Base-by-base conservation (phyloP, 140 eudicot genomes). In the Bidens hawaiensis region DNA sequence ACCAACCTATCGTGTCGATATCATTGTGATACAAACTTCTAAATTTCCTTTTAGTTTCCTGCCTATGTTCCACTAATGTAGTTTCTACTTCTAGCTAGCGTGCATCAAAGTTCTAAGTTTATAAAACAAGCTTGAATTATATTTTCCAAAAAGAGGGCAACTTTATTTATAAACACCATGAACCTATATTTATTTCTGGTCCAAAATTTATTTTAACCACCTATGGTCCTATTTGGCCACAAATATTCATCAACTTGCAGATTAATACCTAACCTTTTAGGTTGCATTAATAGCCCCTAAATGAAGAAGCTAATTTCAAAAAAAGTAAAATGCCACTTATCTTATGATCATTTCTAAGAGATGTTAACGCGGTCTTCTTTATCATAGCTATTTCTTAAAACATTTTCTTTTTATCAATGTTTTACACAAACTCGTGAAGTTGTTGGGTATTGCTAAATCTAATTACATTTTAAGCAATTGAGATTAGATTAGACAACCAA, bases 51-150 rank as follows among this genome's bases (percentile, higher is more conserved):
- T 18, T 47, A 47, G 53, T 47, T n/a, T 47, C 13, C 10, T 47
- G 53, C 13, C 18, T 47, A 25, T 47, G 25, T 47, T 47, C 56
- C 56, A 50, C 22, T 22, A 22, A 11, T 50, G 11, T 50, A 22
- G 31, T 50, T 50, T 50, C 56, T 50, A 21, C 56, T 50, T 50
- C 56, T 50, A 49, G n/a, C n/a, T n/a, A n/a, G 56, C 56, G 22
- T 49, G 28, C 8, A 49, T 49, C 30, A 15, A 49, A 49, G 56
- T 49, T 49, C 56, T n/a, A n/a, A 3, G 3, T 27, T 49, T n/a
- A n/a, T n/a, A n/a, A n/a, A n/a, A n/a, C n/a, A n/a, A n/a, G n/a
- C n/a, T n/a, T n/a, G n/a, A n/a, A n/a, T 21, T 21, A 49, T 22
- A 49, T 2, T 21, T 50, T 50, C 4, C 23, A 22, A 22, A 50